A percentile compares a stretch with the other conserved stretches of the same genome.
phyloP scores from a whole-genome alignment of 2,329 filamentous ascomycete genomes.

The Ascochyta koolunga region DNA sequence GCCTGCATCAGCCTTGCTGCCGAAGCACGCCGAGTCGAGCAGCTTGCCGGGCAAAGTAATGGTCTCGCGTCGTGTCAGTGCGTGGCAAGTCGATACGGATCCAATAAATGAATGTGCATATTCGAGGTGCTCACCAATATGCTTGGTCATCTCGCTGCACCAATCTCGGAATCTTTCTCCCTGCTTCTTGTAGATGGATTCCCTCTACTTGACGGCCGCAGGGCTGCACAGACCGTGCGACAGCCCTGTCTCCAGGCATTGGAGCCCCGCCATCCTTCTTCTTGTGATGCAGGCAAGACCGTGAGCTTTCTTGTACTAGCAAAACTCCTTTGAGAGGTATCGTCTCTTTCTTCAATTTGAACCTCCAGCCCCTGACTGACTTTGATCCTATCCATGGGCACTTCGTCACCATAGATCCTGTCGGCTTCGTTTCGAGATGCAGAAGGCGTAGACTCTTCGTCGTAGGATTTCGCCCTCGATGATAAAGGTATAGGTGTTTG shows the following conservation, averaged over 20 bases:
- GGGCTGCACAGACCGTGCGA: constrained; percentile 24
- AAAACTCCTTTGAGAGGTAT: constrained; percentile 24
- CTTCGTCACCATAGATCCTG: constrained; percentile 8
- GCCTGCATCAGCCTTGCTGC: background rate
- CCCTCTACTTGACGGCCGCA: constrained; percentile 17
- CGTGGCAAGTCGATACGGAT: no score
- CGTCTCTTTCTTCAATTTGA: constrained; percentile 27
- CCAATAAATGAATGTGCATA: no score
- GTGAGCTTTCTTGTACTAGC: constrained; percentile 29
- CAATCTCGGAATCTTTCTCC: constrained; percentile 16
- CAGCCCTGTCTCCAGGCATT: constrained; percentile 25
- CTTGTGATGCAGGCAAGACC: constrained; percentile 15
- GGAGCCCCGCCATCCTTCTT: constrained; percentile 7
- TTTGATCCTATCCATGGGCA: constrained; percentile 31
- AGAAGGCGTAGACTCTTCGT: constrained; percentile 5
- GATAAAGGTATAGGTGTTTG: background rate
- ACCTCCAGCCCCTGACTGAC: constrained; percentile 29
- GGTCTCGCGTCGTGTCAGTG: no score
- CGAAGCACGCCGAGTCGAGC: background rate
- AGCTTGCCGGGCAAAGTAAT: no score
- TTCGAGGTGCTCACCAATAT: no score
- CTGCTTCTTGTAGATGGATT: background rate
- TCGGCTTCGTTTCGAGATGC: constrained; percentile 16
- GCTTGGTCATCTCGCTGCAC: background rate
- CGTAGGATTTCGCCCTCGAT: background rate